These are phyloP conservation scores for Phyllosticta paracitricarpa DNA, from an alignment of 2,329 filamentous ascomycete species.

Conservation along the genomic window DNA sequence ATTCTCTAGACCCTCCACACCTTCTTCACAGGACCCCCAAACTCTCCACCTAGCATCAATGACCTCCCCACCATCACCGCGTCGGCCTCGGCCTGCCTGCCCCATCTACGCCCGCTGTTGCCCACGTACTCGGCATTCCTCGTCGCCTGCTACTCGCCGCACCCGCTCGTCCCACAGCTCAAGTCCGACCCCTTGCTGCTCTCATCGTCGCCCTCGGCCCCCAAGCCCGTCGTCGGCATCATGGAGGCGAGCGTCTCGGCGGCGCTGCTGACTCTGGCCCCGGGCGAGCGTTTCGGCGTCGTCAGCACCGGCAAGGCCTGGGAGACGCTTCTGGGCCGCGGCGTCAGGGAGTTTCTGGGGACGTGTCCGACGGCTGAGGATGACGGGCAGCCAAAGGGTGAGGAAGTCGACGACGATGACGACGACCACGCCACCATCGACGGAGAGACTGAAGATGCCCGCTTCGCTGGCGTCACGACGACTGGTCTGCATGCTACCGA, in stretches of 20 bases:
- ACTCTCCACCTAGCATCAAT: conserved; percentile 67
- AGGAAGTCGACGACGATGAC: neutral
- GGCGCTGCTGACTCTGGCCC: conserved; percentile 46
- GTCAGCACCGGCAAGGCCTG: conserved; percentile 80
- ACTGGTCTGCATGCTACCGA: conserved; percentile 74
- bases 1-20: conserved; percentile 38
- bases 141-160: conserved; percentile 80
- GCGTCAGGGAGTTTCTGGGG: conserved; percentile 56
- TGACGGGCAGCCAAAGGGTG: neutral
- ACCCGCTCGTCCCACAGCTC: conserved; percentile 61
- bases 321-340: conserved; percentile 60
- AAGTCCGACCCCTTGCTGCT: conserved; percentile 32
- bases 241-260: conserved; percentile 73
- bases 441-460: conserved; percentile 20
- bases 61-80: conserved; percentile 55
- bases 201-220: conserved; percentile 7
- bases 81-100: conserved; percentile 54
- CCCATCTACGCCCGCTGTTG: conserved; percentile 39
- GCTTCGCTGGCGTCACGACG: conserved; percentile 71
- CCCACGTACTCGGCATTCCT: conserved; percentile 62
- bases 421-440: neutral
- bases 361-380: conserved; percentile 19
- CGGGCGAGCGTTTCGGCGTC: conserved; percentile 61
- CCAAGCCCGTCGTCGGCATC: conserved; percentile 63
- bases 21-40: conserved; percentile 56